Evolutionary conservation across 2,329 filamentous ascomycete species (phyloP).

Genomic region (Sporothrix pallida): DNA sequence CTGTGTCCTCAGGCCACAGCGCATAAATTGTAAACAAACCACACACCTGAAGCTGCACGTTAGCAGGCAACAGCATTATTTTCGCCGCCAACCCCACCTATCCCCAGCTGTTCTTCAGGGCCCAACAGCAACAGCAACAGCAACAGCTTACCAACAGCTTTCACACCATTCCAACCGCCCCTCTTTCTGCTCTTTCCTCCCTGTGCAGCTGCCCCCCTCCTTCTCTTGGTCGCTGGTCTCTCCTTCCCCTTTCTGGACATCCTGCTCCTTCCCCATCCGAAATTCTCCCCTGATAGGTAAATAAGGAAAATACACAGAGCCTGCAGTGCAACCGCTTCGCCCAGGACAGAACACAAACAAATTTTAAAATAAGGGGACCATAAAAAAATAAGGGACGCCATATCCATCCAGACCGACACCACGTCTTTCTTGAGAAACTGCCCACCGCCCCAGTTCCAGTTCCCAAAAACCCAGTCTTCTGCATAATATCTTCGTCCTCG

Average conservation of each 20-base stretch:
- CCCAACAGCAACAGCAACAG: neutral
- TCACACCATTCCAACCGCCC: slow-evolving; percentile 15
- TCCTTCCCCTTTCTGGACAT: slow-evolving; percentile 23
- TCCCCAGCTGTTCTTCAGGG: neutral
- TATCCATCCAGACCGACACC: slow-evolving; percentile 28
- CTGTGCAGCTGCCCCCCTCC: slow-evolving; percentile 25
- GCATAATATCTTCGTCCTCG: slow-evolving; percentile 26
- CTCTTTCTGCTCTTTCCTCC: slow-evolving; percentile 27
- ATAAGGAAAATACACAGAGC: slow-evolving; percentile 31
- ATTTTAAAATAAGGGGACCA: slow-evolving; percentile 35
- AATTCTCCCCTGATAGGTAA: slow-evolving; percentile 33
- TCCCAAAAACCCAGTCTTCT: slow-evolving; percentile 29
- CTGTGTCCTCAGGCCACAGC: slow-evolving; percentile 10
- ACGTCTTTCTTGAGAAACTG: slow-evolving; percentile 29
- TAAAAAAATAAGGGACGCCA: slow-evolving; percentile 31
- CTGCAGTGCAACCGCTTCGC: slow-evolving; percentile 26
- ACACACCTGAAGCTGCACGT: neutral
- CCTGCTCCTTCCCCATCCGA: slow-evolving; percentile 34
- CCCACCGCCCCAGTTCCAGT: slow-evolving; percentile 21
- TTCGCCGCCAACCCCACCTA: slow-evolving; percentile 27
- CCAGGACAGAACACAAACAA: slow-evolving; percentile 30
- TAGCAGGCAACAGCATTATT: slow-evolving; percentile 28
- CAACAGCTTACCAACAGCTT: neutral
- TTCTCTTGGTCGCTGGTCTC: slow-evolving; percentile 19
- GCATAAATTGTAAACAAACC: slow-evolving; percentile 27